These are phyloP conservation scores for Periglandula ipomoeae DNA, from an alignment of 2,329 filamentous ascomycete genomes.

Conservation along the genomic window DNA sequence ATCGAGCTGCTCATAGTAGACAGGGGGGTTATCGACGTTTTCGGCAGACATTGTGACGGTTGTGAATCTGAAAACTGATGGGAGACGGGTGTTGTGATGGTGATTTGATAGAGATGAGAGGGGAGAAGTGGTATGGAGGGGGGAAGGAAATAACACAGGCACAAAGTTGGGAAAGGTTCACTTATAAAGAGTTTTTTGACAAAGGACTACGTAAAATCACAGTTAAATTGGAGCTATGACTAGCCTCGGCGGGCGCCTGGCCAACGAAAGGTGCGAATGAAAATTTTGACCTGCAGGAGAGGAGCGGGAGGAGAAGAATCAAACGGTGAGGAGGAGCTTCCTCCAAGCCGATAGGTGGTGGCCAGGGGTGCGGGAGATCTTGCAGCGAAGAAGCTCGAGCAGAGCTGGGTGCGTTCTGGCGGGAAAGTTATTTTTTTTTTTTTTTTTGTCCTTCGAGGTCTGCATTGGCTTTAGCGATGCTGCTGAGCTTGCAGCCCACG, in stretches of 20 bases:
- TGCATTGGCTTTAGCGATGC: too few relatives aligned
- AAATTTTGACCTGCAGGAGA: not conserved
- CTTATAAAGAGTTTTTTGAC: constrained; percentile 1
- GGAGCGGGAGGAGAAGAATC: not conserved
- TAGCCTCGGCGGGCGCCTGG: constrained; percentile 1
- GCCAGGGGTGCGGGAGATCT: too few relatives aligned
- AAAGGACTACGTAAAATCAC: not conserved
- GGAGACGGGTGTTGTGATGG: constrained; percentile 5
- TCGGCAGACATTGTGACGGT: constrained; percentile 25
- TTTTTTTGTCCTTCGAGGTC: too few relatives aligned
- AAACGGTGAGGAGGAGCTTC: not conserved
- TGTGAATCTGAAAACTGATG: constrained; percentile 7
- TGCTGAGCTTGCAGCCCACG: too few relatives aligned
- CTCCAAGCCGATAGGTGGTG: not conserved
- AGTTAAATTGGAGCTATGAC: constrained; percentile 2
- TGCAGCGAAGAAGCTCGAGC: too few relatives aligned
- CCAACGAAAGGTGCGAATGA: constrained; percentile 1
- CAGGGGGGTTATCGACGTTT: constrained; percentile 28
- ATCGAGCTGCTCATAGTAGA: constrained; percentile 68
- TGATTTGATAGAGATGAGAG: too few relatives aligned
- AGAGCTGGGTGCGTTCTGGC: too few relatives aligned
- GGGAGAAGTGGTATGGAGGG: not conserved
- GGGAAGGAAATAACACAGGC: not conserved
- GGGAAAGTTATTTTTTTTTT: too few relatives aligned
- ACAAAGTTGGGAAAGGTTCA: not conserved